These are phyloP conservation scores for Pseudotsuga menziesii DNA, from an alignment of 75 land plant genomes.

Conservation along the genomic window DNA sequence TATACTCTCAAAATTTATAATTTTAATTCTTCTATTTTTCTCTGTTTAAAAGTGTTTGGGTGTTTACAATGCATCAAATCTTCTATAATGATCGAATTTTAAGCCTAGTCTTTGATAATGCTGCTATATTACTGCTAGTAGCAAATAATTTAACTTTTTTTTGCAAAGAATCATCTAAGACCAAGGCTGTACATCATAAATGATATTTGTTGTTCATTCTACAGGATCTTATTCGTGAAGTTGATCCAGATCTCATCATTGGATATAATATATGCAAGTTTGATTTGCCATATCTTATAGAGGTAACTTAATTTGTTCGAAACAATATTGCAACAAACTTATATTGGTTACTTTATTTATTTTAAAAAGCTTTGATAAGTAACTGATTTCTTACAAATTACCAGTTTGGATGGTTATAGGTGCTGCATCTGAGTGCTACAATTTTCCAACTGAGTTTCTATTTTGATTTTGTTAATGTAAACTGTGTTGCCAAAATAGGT, in stretches of 20 bases:
- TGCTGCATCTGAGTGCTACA: neutral
- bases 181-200: too few relatives aligned
- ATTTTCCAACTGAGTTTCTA: neutral
- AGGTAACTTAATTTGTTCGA: constrained; percentile 39
- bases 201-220: neutral
- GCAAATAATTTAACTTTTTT: too few relatives aligned
- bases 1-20: too few relatives aligned
- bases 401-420: neutral
- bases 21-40: too few relatives aligned
- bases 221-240: constrained; percentile 84
- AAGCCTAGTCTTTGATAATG: too few relatives aligned
- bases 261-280: constrained; percentile 99
- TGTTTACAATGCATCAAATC: too few relatives aligned
- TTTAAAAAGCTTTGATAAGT: neutral
- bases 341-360: neutral
- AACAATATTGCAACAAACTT: too few relatives aligned
- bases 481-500: neutral
- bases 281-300: constrained; percentile 94
- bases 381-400: neutral
- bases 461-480: neutral
- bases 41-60: too few relatives aligned
- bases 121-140: too few relatives aligned
- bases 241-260: constrained; percentile 96
- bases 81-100: too few relatives aligned
- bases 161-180: too few relatives aligned